These are phyloP conservation scores for Luffa acutangula DNA, from an alignment of 306 rosid species.

Conservation along the genomic window DNA sequence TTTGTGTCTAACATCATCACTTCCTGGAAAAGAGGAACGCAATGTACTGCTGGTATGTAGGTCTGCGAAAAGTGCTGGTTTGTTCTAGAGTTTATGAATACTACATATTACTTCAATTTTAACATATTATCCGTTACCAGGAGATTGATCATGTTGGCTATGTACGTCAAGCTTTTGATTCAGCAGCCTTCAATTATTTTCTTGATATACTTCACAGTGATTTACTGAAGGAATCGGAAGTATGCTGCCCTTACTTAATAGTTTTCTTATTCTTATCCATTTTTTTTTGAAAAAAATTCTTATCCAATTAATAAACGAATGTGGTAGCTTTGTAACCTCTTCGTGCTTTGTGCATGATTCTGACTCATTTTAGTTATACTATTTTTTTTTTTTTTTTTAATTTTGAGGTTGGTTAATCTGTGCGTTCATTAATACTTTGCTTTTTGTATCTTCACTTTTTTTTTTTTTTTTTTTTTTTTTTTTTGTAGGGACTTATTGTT, in stretches of 20 bases:
- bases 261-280: slow-evolving; percentile 3
- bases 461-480: not conserved
- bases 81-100: slow-evolving; percentile 4
- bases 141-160: slow-evolving; percentile 89
- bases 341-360: not conserved
- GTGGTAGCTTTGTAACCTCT: slow-evolving; percentile 2
- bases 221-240: slow-evolving; percentile 70
- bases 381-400: too few relatives aligned
- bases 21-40: slow-evolving; percentile 64
- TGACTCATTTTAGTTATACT: not conserved
- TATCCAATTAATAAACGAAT: not conserved
- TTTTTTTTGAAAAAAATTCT: not conserved
- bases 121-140: slow-evolving; percentile 24
- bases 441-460: not conserved
- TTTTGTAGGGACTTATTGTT: slow-evolving; percentile 56
- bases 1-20: slow-evolving; percentile 72
- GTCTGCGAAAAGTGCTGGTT: slow-evolving; percentile 15
- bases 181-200: slow-evolving; percentile 51
- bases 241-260: slow-evolving; percentile 31
- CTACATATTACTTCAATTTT: not conserved
- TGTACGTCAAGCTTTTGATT: slow-evolving; percentile 84
- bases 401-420: not conserved
- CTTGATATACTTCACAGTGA: slow-evolving; percentile 69
- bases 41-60: slow-evolving; percentile 48
- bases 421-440: not conserved